A percentile compares a stretch with the other conserved stretches of the same genome.
Conservation (phyloP, 805 yeast genomes). For the Metschnikowia baotianmanensis region DNA sequence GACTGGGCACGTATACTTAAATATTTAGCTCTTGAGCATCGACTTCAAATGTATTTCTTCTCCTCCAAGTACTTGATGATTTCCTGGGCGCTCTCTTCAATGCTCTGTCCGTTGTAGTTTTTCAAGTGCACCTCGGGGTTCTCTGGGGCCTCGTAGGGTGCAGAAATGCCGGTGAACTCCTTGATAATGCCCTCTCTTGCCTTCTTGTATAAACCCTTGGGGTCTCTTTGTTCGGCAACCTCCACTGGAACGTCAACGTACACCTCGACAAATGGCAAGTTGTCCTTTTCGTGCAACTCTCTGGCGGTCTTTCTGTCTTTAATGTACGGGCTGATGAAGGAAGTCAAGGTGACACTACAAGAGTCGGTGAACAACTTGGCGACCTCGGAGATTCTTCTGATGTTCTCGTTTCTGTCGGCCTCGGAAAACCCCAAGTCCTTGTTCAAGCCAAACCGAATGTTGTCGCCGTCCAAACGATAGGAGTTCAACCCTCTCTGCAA, state of each 20-base stretch:
- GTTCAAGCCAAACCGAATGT: constrained; percentile 90
- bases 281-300: constrained; percentile 71
- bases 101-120: constrained; percentile 59
- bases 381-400: constrained; percentile 92
- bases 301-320: constrained; percentile 84
- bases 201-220: constrained; percentile 94
- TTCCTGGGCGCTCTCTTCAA: constrained; percentile 77
- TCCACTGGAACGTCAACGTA: constrained; percentile 90
- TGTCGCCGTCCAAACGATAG: constrained; percentile 93
- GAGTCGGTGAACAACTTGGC: constrained; percentile 92
- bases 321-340: constrained; percentile 90
- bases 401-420: constrained; percentile 89
- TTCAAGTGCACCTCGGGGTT: constrained; percentile 78
- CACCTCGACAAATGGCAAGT: constrained; percentile 84
- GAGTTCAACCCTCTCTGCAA: constrained; percentile 68
- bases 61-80: constrained; percentile 66
- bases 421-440: constrained; percentile 93
- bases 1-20: too few species aligned
- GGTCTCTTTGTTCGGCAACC: constrained; percentile 96
- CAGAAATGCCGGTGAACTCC: constrained; percentile 93
- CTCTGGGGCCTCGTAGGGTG: constrained; percentile 93
- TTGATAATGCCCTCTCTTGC: constrained; percentile 93
- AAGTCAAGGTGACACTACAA: constrained; percentile 82
- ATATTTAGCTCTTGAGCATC: too few species aligned
- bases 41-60: constrained; percentile 39